phyloP scores from a whole-genome alignment of 257 asterid species.

The Solanum sitiens region DNA sequence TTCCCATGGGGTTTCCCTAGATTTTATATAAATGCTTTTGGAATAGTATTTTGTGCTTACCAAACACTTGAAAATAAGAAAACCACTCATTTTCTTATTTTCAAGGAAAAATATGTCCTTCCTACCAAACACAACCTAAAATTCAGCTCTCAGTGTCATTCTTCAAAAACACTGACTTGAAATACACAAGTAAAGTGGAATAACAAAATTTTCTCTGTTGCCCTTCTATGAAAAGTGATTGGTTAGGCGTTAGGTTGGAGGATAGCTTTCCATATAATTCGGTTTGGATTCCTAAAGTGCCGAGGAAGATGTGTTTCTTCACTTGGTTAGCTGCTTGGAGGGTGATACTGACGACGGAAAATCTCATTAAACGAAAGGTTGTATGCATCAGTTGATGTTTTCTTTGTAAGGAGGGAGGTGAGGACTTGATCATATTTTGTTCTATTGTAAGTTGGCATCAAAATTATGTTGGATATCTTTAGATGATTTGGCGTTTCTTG shows the following conservation, averaged over 20 bases:
- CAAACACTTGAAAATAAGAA: neutral
- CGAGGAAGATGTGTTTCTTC: neutral
- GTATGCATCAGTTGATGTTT: neutral
- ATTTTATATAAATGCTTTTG: neutral
- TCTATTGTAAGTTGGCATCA: neutral
- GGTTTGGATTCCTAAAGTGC: neutral
- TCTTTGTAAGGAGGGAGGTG: neutral
- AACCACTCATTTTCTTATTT: neutral
- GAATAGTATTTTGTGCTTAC: neutral
- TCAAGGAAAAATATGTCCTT: neutral
- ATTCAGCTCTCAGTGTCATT: neutral
- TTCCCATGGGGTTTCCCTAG: neutral
- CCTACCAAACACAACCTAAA: neutral
- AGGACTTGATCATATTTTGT: neutral
- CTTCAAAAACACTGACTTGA: neutral
- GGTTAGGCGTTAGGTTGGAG: neutral
- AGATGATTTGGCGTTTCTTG: neutral
- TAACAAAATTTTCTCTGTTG: neutral
- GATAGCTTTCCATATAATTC: neutral
- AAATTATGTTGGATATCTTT: neutral
- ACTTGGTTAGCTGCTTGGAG: neutral
- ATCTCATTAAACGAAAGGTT: neutral
- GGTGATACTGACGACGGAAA: neutral
- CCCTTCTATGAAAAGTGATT: neutral
- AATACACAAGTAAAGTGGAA: neutral